Base-by-base conservation (phyloP, 305 asterid genomes). In the Solanum hybrid region DNA sequence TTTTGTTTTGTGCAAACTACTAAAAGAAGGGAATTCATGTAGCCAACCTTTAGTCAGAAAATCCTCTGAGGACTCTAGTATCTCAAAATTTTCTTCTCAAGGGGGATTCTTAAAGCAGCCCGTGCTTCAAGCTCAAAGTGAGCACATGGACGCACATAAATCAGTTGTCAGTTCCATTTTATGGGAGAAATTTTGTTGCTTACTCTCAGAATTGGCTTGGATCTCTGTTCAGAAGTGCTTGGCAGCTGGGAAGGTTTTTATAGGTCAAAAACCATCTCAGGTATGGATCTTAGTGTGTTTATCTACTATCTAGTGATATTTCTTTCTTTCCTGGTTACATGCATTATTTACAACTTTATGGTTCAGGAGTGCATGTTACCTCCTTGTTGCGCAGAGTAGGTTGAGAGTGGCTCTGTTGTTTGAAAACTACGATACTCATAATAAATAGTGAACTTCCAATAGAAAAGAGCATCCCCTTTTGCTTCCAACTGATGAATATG, bases 21-120 rank as follows among this genome's bases (percentile, higher is more conserved):
- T 98, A 60, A 96, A 93, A 94, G 99, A 96, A 91, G 98, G 99
- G 91, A 89, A 92, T 92, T 89, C 93, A 80, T 94, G 92, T 88
- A 87, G 91, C 88, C 90, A 80, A 88, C 90, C 80, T 84, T 60
- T 36, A 72, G 86, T 92, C 10, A 94, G 93, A 90, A 90, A 77
- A 69, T 90, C 92, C 78, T 89, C 92, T 13, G 95, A 90, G 91
- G 92, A 89, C 91, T 88, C 92, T 81, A 91, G 90, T 79, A 80
- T 81, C 85, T 89, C 95, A 34, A 93, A 92, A 88, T 91, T 94
- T 81, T 95, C 97, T 91, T 90, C 88, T 76, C 96, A 95, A 91
- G 99, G 99, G 90, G 99, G 99, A 92, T 98, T 96, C 94, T 90
- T 96, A 75, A 94, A 91, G 96, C 98, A 94, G 91, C 95, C 96